Evolutionary conservation across 163 green algal species (phyloP).

Genomic region (Picocystis sp.): DNA sequence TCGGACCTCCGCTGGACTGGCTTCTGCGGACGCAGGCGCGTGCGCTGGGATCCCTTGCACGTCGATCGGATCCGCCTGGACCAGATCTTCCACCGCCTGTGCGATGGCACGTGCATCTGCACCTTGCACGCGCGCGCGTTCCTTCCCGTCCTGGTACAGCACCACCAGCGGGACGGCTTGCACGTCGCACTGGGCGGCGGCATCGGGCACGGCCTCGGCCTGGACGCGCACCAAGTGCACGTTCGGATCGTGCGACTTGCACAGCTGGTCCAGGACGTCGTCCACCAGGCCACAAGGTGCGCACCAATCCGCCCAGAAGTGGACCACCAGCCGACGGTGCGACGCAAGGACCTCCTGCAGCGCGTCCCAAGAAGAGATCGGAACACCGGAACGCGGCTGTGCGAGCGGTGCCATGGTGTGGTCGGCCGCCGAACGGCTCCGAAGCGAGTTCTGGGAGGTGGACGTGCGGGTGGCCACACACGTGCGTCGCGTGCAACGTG

Average conservation of each 20-base stretch:
- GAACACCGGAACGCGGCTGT: not conserved
- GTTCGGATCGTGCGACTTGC: conserved; percentile 17
- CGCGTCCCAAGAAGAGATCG: too few relatives aligned
- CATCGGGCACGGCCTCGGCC: not conserved
- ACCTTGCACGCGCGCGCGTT: not conserved
- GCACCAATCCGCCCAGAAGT: conserved; percentile 76
- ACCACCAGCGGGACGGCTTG: not conserved
- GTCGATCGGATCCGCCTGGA: conserved; percentile 31
- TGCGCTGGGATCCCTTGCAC: conserved; percentile 11
- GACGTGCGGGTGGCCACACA: not conserved
- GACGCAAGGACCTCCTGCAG: too few relatives aligned
- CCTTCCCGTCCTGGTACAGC: conserved; percentile 17
- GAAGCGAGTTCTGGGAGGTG: not conserved
- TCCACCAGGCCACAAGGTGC: conserved; percentile 67
- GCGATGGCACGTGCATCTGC: not conserved
- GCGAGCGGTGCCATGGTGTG: not conserved
- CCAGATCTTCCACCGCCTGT: conserved; percentile 8
- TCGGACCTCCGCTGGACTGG: not conserved
- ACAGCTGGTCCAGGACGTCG: conserved; percentile 36
- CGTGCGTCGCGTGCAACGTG: conserved; percentile 13
- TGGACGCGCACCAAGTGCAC: conserved; percentile 35
- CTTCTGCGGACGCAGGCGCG: not conserved
- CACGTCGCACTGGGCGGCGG: too few relatives aligned
- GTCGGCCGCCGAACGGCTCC: not conserved
- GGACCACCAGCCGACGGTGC: conserved; percentile 21